These are phyloP conservation scores for Vitis hybrid DNA, from an alignment of 177 flowering plant genomes.

Conservation along the genomic window DNA sequence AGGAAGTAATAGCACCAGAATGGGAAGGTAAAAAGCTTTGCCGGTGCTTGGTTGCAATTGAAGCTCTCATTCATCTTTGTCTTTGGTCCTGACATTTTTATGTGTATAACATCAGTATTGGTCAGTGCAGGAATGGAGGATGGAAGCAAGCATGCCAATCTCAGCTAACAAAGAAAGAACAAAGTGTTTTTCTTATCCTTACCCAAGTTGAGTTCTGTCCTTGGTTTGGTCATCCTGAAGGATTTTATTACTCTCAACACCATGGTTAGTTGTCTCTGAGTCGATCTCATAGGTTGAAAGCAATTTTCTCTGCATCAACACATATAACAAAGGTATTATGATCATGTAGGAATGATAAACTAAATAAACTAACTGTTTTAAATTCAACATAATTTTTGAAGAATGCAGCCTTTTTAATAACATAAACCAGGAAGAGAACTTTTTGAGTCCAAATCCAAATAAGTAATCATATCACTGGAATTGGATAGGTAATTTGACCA, in stretches of 20 bases:
- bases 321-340: neutral
- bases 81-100: neutral
- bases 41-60: too few relatives aligned
- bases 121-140: neutral
- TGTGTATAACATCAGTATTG: neutral
- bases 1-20: neutral
- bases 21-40: neutral
- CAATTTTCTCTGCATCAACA: conserved; percentile 43
- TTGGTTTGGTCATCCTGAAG: conserved; percentile 14
- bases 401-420: too few relatives aligned
- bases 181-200: neutral
- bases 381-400: too few relatives aligned
- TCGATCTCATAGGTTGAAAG: conserved; percentile 49
- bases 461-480: too few relatives aligned
- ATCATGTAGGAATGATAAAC: neutral
- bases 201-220: conserved; percentile 8
- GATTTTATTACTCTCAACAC: conserved; percentile 9
- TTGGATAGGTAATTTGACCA: too few relatives aligned
- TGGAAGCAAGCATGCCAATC: neutral
- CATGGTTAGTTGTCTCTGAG: conserved; percentile 18
- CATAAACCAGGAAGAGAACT: too few relatives aligned
- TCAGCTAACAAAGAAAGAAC: neutral
- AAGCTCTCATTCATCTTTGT: neutral
- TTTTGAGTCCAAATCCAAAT: too few relatives aligned
- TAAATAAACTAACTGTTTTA: neutral